Evolutionary conservation across 2,329 filamentous ascomycete species (phyloP).

Genomic region (Fusarium buxicola): DNA sequence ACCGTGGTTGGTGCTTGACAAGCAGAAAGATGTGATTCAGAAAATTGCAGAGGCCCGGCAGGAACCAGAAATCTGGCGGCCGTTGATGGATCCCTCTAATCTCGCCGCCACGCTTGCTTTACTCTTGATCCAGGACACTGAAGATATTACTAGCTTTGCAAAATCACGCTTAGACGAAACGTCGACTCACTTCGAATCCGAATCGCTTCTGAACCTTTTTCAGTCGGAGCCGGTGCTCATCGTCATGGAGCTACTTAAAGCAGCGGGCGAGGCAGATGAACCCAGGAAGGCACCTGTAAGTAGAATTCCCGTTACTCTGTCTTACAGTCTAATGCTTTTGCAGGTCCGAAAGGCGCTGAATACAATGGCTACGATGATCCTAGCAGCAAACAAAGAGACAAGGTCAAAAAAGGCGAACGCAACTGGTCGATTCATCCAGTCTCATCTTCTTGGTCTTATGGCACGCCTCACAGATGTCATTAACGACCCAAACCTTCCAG

Average conservation of each 20-base stretch:
- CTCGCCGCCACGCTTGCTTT: conserved; percentile 69
- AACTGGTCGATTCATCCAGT: conserved; percentile 81
- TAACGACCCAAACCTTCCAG: conserved; percentile 72
- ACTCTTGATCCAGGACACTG: conserved; percentile 67
- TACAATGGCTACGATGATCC: conserved; percentile 58
- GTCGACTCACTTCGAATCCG: conserved; percentile 75
- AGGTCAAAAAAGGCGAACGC: conserved; percentile 65
- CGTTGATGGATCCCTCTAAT: conserved; percentile 67
- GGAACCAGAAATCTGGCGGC: conserved; percentile 70
- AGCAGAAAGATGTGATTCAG: conserved; percentile 80
- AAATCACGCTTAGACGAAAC: conserved; percentile 76
- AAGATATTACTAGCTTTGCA: conserved; percentile 71
- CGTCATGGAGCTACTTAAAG: conserved; percentile 84
- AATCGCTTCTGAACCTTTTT: conserved; percentile 75
- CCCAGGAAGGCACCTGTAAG: conserved; percentile 68
- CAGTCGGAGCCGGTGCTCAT: conserved; percentile 80
- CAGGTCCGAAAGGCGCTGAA: conserved; percentile 62
- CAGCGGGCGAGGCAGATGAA: conserved; percentile 75
- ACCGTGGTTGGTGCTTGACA: conserved; percentile 85
- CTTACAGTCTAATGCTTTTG: conserved; percentile 40
- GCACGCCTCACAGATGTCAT: conserved; percentile 82
- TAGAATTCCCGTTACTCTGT: conserved; percentile 3
- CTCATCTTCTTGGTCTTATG: conserved; percentile 88
- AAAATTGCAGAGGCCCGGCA: conserved; percentile 83
- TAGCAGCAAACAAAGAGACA: conserved; percentile 54